phyloP scores from a whole-genome alignment of 2,329 filamentous ascomycete genomes.

The Fusarium dlaminii region DNA sequence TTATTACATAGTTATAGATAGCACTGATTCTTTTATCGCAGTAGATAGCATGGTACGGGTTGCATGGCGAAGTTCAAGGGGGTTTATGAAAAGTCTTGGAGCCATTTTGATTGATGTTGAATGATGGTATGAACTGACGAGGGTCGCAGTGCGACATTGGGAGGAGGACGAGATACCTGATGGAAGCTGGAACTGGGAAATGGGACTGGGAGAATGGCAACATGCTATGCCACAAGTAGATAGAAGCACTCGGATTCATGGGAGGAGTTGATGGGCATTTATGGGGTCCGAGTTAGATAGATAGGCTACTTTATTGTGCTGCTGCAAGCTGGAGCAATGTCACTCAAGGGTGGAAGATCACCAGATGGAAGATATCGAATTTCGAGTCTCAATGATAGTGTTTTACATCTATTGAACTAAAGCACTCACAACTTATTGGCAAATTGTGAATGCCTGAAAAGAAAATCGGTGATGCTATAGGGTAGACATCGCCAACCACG shows the following conservation, averaged over 20 bases:
- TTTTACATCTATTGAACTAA: background rate
- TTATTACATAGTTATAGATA: constrained; percentile 46
- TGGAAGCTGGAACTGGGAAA: background rate
- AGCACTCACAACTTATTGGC: background rate
- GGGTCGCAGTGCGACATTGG: constrained; percentile 9
- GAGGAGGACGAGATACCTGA: constrained; percentile 33
- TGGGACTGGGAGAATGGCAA: constrained; percentile 17
- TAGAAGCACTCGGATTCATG: constrained; percentile 17
- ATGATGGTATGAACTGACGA: constrained; percentile 35
- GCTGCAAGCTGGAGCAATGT: background rate
- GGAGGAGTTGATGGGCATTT: constrained; percentile 26
- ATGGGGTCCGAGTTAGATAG: constrained; percentile 31
- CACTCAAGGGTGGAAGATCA: background rate
- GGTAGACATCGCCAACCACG: background rate
- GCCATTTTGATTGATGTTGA: constrained; percentile 32
- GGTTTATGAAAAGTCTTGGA: constrained; percentile 28
- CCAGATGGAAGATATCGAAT: background rate
- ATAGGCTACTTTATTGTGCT: constrained; percentile 25
- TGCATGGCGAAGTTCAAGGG: constrained; percentile 37
- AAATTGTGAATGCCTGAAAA: no score
- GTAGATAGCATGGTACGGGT: constrained; percentile 40
- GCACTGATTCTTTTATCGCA: constrained; percentile 40
- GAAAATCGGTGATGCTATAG: background rate
- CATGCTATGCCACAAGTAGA: constrained; percentile 25
- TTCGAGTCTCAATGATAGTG: background rate